These are phyloP conservation scores for Pleurotus citrinopileatus DNA, from an alignment of 768 basidiomycete genomes.

Conservation along the genomic window DNA sequence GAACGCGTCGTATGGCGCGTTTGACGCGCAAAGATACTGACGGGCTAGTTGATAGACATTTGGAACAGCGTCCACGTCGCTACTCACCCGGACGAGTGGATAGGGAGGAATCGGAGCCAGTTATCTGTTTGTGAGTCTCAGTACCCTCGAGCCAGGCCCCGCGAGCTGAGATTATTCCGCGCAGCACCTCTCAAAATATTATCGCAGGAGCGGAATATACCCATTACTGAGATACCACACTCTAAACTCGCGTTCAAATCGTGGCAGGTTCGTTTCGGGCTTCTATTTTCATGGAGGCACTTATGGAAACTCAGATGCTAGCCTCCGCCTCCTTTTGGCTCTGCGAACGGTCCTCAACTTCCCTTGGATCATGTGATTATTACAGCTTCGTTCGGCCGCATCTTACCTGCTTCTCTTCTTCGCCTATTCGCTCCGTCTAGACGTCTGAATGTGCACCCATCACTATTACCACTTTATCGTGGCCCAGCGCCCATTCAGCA, in stretches of 20 bases:
- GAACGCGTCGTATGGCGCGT: constrained; percentile 12
- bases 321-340: constrained; percentile 31
- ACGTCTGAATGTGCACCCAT: constrained; percentile 87
- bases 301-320: constrained; percentile 12
- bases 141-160: neutral
- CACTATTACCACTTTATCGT: constrained; percentile 81
- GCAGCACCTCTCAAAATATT: constrained; percentile 70
- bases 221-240: constrained; percentile 60
- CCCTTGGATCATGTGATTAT: constrained; percentile 57
- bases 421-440: constrained; percentile 53
- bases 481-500: constrained; percentile 91
- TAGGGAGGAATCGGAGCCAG: constrained; percentile 59
- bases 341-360: constrained; percentile 20
- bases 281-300: neutral
- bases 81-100: constrained; percentile 66
- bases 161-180: constrained; percentile 1
- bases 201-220: constrained; percentile 50
- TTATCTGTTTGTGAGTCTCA: constrained; percentile 52
- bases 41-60: constrained; percentile 50
- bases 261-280: constrained; percentile 56
- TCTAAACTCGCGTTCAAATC: constrained; percentile 55
- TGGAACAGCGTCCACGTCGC: constrained; percentile 69
- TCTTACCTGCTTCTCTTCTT: constrained; percentile 65
- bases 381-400: constrained; percentile 90
- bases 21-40: constrained; percentile 1